Base-by-base conservation (phyloP, 2,329 filamentous ascomycete genomes). In the Alternaria rosae region DNA sequence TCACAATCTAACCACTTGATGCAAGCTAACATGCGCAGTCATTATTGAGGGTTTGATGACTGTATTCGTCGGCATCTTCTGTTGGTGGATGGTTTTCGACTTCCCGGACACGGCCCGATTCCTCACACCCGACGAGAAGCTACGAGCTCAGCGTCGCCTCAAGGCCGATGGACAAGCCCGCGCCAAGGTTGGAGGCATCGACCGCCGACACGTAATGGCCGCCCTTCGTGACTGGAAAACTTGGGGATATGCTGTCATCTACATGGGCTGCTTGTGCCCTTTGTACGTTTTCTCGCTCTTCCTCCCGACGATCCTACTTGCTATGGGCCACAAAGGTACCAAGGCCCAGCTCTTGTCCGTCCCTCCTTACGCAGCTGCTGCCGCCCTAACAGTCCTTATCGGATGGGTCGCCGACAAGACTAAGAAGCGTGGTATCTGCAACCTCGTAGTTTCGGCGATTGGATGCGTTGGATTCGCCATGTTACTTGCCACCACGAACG, bases 381-480 rank as follows among this genome's bases (percentile, higher is more conserved):
- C 90, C 2, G 70, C 91, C 3, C 68, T 93, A 26, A 94, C 92
- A 0, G 84, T 95, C 13, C 55, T 82, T 7, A 79, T 93, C 32
- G 92, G 94, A 1, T 93, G 88, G 72, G 79, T 92, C 53, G 92
- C 93, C 1, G 94, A 97, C 76, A 86, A 88, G 8, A 91, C 91
- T 0, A 84, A 87, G 21, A 84, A 86, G 68, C 88, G 94, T 57
- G 94, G 93, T 3, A 80, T 93, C 54, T 95, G 90, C 85, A 97
- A 97, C 77, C 91, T 97, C 53, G 66, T 78, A 12, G 86, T 91
- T 30, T 90, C 92, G 0, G 61, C 91, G 3, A 73, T 97, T 4
- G 93, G 91, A 12, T 90, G 96, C 41, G 79, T 85, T 1, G 94
- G 94, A 0, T 97, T 97, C 76, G 79, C 85, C 54, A 93, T 97